Conservation (phyloP, 164 flowering plant genomes). For the Liquidambar formosana region DNA sequence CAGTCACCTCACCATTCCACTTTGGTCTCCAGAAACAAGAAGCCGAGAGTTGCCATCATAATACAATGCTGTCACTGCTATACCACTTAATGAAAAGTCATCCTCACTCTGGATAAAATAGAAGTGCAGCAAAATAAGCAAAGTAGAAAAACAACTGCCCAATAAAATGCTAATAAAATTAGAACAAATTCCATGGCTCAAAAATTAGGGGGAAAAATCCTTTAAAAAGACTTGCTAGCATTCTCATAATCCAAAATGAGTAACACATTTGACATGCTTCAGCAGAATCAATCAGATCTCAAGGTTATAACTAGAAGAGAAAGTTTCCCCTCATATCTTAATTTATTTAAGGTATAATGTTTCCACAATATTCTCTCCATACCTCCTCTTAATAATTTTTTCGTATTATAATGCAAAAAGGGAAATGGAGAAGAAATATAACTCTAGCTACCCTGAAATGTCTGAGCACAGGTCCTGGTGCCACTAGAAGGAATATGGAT, state of each 20-base stretch:
- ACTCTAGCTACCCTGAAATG: background rate
- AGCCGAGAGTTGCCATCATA: slow-evolving; percentile 49
- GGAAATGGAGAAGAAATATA: background rate
- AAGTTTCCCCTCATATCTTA: background rate
- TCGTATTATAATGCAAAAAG: background rate
- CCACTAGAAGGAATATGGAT: background rate
- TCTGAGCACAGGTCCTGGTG: background rate
- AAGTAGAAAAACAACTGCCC: background rate
- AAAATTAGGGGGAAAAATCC: background rate
- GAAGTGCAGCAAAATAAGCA: slow-evolving; percentile 6
- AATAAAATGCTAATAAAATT: too few relatives aligned
- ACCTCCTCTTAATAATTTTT: background rate
- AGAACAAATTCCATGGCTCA: too few relatives aligned
- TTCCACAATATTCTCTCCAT: background rate
- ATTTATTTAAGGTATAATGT: too few relatives aligned
- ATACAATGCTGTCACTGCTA: slow-evolving; percentile 69
- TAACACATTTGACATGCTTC: background rate
- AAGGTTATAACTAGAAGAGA: background rate
- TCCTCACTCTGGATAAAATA: slow-evolving; percentile 65
- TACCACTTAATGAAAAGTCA: slow-evolving; percentile 55
- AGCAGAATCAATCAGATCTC: background rate
- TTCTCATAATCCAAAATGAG: background rate
- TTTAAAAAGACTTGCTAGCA: background rate
- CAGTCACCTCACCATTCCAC: slow-evolving; percentile 60
- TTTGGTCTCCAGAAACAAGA: slow-evolving; percentile 88